phyloP scores from a whole-genome alignment of 108 stramenopile genomes.

The Halocafeteria seosinensis region DNA sequence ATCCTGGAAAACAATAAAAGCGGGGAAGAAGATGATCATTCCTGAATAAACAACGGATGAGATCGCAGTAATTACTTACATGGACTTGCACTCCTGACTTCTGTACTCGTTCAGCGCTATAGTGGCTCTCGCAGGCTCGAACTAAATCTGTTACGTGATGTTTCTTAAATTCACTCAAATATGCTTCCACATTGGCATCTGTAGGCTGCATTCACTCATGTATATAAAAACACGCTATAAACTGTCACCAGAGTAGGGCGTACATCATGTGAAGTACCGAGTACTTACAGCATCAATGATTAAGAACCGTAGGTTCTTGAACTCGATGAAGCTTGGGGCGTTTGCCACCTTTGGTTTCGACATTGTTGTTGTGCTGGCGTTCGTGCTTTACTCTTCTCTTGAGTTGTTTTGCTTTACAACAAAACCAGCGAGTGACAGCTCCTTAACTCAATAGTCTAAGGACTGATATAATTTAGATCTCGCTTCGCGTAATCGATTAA shows the following conservation, averaged over 20 bases:
- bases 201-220: constrained; percentile 41
- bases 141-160: constrained; percentile 73
- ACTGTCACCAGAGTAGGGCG: background rate
- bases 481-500: too few species aligned
- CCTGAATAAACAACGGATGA: too few species aligned
- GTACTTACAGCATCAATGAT: background rate
- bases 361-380: too few species aligned
- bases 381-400: too few species aligned
- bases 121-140: constrained; percentile 79
- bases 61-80: too few species aligned
- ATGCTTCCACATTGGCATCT: constrained; percentile 66
- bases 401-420: too few species aligned
- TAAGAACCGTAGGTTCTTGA: background rate
- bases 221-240: too few species aligned
- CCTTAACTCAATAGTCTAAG: too few species aligned
- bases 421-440: too few species aligned
- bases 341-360: background rate
- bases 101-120: constrained; percentile 48
- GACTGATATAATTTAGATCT: too few species aligned
- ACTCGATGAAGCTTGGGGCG: background rate
- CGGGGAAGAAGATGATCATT: constrained; percentile 49
- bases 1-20: constrained; percentile 68
- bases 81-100: too few species aligned
- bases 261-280: background rate
- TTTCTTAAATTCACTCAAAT: constrained; percentile 70